Conservation (phyloP, 2,329 filamentous ascomycete genomes). For the Colletotrichum sublineola region DNA sequence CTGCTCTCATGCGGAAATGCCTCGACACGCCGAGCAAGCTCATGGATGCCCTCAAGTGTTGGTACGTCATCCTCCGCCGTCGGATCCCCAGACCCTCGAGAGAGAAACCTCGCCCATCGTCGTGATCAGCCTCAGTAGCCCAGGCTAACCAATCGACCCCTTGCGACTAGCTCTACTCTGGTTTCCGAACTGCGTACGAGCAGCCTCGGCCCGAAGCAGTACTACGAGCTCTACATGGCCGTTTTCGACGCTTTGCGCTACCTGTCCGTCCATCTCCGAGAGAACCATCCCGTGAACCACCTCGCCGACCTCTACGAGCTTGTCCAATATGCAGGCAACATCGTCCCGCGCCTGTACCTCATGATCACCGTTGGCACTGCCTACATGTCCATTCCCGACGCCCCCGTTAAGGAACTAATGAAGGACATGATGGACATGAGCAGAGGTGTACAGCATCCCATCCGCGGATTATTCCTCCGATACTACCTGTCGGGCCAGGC, state of each 20-base stretch:
- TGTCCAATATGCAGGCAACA: constrained; percentile 98
- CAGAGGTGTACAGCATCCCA: constrained; percentile 95
- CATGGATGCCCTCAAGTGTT: constrained; percentile 99
- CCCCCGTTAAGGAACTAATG: constrained; percentile 99
- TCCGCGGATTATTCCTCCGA: constrained; percentile 92
- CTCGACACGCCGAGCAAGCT: constrained; percentile 97
- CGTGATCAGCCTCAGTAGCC: constrained; percentile 41
- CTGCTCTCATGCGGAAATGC: constrained; percentile 96
- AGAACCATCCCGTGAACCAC: constrained; percentile 98
- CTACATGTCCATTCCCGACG: constrained; percentile 98
- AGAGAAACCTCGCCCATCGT: constrained; percentile 30
- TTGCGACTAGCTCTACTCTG: constrained; percentile 82
- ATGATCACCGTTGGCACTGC: constrained; percentile 99
- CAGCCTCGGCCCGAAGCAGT: constrained; percentile 98
- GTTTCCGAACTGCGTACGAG: constrained; percentile 98
- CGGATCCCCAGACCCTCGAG: constrained; percentile 42
- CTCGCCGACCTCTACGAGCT: constrained; percentile 98
- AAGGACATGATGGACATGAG: constrained; percentile 99
- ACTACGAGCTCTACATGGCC: constrained; percentile 99
- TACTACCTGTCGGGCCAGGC: constrained; percentile 98
- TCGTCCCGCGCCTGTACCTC: constrained; percentile 93
- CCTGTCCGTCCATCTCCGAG: constrained; percentile 94
- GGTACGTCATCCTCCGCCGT: constrained; percentile 70
- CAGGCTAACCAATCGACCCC: constrained; percentile 3
- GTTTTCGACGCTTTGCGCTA: constrained; percentile 98